Conservation (phyloP, 2,329 filamentous ascomycete genomes). For the Ceratocystis destructans region DNA sequence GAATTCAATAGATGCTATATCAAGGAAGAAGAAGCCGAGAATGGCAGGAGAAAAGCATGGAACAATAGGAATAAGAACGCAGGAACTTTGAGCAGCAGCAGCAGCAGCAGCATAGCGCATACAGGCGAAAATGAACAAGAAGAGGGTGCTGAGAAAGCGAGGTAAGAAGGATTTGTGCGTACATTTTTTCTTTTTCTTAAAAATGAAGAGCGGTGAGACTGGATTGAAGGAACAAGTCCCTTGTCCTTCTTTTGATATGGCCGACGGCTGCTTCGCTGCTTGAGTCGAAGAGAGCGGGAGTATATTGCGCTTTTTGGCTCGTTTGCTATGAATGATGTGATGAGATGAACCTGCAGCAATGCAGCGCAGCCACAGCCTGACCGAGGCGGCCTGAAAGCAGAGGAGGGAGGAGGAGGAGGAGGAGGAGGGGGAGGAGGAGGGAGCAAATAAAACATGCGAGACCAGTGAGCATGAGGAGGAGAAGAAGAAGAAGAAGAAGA, state of each 20-base stretch:
- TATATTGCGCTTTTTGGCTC: not conserved
- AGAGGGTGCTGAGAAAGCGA: not conserved
- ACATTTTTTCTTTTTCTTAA: too few species aligned
- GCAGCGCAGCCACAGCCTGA: conserved; percentile 4
- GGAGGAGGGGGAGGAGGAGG: not conserved
- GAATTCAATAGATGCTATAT: not conserved
- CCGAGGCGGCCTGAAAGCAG: not conserved
- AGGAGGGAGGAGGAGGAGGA: not conserved
- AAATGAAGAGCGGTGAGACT: too few species aligned
- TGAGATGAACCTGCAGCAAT: not conserved
- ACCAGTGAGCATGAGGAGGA: not conserved
- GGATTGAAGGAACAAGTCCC: too few species aligned
- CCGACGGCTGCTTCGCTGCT: not conserved
- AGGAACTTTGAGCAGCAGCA: not conserved
- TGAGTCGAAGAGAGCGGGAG: too few species aligned
- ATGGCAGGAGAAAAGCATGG: not conserved
- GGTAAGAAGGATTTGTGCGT: not conserved
- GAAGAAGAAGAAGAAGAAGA: not conserved
- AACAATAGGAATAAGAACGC: not conserved
- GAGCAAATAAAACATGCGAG: not conserved
- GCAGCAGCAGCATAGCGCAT: not conserved
- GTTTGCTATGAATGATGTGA: not conserved
- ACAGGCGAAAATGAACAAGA: not conserved
- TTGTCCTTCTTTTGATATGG: too few species aligned
- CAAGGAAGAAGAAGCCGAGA: not conserved